These are phyloP conservation scores for Phytophthora citrophthora DNA, from an alignment of 352 stramenopile species.

Conservation along the genomic window DNA sequence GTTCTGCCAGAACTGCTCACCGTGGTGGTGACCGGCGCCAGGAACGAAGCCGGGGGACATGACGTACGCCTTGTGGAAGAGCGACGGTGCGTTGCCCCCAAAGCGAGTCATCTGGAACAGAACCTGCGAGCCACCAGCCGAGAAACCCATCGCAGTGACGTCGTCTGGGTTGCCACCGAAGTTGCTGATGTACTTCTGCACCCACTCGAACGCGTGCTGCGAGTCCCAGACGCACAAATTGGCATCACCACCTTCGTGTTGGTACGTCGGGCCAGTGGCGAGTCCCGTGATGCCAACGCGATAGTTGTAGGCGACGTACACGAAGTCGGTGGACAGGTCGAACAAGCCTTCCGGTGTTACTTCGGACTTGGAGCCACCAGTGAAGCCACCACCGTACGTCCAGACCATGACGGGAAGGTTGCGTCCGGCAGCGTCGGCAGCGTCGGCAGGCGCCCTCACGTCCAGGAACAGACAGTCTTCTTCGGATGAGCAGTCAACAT, in stretches of 20 bases:
- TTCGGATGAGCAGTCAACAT: constrained; percentile 24
- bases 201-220: constrained; percentile 41
- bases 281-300: constrained; percentile 38
- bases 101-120: constrained; percentile 40
- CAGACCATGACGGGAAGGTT: constrained; percentile 45
- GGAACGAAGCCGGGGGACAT: constrained; percentile 32
- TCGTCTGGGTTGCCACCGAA: constrained; percentile 48
- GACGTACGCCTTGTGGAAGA: constrained; percentile 39
- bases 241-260: constrained; percentile 32
- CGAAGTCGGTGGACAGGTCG: constrained; percentile 31
- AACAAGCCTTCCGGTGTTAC: constrained; percentile 34
- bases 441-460: constrained; percentile 35
- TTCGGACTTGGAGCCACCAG: constrained; percentile 28
- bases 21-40: constrained; percentile 28
- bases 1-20: constrained; percentile 37
- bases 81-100: constrained; percentile 22
- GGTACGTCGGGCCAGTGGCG: constrained; percentile 26
- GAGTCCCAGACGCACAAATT: constrained; percentile 39
- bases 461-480: constrained; percentile 51
- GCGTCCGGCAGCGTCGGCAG: constrained; percentile 1
- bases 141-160: constrained; percentile 43
- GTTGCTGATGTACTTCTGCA: constrained; percentile 43
- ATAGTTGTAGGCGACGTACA: constrained; percentile 50
- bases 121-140: constrained; percentile 28
- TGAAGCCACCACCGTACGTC: constrained; percentile 38